Base-by-base conservation (phyloP, 345 rosid species). In the Eucalyptus fibrosa region DNA sequence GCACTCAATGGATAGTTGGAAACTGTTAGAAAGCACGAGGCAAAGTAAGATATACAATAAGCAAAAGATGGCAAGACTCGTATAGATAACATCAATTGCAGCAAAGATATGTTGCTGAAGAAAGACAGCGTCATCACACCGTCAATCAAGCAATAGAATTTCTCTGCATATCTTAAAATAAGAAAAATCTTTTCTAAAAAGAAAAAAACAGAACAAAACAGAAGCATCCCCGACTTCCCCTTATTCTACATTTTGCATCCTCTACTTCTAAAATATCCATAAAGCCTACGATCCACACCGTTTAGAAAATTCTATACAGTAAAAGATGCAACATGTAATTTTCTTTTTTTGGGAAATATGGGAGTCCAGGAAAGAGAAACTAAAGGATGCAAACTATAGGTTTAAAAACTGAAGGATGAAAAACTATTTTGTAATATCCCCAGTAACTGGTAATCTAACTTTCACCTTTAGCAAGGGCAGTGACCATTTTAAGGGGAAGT, bases 1-100 rank as follows among this genome's bases (percentile, higher is more conserved):
- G 98, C 99, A 88, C 97, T 96, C 87, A 96, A 88, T 13, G 98
- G 98, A 91, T 96, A 97, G 51, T 94, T 97, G 69, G 99, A 97
- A 93, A 97, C 99, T 96, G 96, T 87, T 91, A 88, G 88, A 55
- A 44, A n/a, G 42, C 30, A 50, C 19, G 55, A 88, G 16, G 49
- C 13, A 49, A 77, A 86, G 87, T 10, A 37, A 77, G 83, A 69
- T 44, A 18, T 17, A 30, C n/a, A 34, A 30, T 53, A 23, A 9
- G 34, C 17, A 28, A 50, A 14, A 59, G 40, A 59, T 11, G 23
- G 88, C 34, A 59, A 37, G 83, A 77, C 83, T 37, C 15, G 28
- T 21, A 77, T 23, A 37, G 83, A 37, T 77, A 77, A 21, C 83
- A 37, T 77, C 45, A 37, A 21, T 37, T 77, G 42, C 83, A 77